Evolutionary conservation across 345 rosid genomes (phyloP), one percentile per base, ranked within the genome.

Genomic region (Acer yangbiense): DNA sequence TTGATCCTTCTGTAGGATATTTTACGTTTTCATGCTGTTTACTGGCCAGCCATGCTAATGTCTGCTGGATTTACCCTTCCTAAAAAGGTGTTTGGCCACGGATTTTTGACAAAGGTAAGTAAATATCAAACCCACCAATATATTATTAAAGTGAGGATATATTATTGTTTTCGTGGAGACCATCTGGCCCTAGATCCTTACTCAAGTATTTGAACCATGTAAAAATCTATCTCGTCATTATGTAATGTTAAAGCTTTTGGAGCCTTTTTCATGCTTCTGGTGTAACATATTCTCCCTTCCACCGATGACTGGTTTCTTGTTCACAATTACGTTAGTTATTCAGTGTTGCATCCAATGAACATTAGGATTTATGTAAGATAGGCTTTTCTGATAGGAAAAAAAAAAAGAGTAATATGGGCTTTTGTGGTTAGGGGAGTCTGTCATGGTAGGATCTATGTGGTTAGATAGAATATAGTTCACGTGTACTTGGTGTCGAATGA

Each of bases 1-100:
- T 29, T 18, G 62, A 20, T 27, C 69, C 41, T 80, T 83, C 17
- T 87, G 86, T 82, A 95, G 99, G 99, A 95, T 80, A 95, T 95
- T 85, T 85, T 95, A 78, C 91, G 98, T 25, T 95, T 95, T 77
- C 98, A 95, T 66, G 98, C 99, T 0, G 98, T 95, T 79, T 95
- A 95, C 79, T 95, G 99, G 98, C 99, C 99, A 50, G 99, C 99
- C 55, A 95, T 95, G 98, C 84, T 95, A 60, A 88, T 95, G 93
- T 92, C 97, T 82, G 99, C 98, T 81, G 97, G 94, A 78, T 72
- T 95, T 39, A 82, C 79, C 61, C 90, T 93, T 84, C 98, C 99
- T 9, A 89, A 87, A 86, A 88, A 70, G 87, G 96, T 95, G 73
- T 92, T 92, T 74, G 97, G 99, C 81, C 99, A 93, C 83, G 99